These are phyloP conservation scores for Lindgomyces ingoldianus DNA, from an alignment of 495 filamentous ascomycete species.

Conservation along the genomic window DNA sequence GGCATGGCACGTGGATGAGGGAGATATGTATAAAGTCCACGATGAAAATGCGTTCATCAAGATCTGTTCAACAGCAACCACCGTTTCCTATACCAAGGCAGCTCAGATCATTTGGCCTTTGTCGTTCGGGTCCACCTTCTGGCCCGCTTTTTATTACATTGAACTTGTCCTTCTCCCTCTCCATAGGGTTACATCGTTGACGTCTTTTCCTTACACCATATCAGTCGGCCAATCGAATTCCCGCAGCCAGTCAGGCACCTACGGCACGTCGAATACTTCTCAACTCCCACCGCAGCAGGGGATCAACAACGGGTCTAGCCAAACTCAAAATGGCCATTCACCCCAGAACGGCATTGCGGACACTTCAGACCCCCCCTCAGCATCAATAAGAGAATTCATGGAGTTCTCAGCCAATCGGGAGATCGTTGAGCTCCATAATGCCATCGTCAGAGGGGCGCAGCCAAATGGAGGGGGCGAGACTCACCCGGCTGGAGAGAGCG, in stretches of 20 bases:
- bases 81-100: conserved; percentile 10
- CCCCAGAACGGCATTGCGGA: conserved; percentile 5
- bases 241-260: background rate
- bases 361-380: conserved; percentile 4
- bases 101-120: conserved; percentile 6
- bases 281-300: conserved; percentile 1
- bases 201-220: conserved; percentile 4
- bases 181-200: conserved; percentile 4
- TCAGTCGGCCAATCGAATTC: conserved; percentile 5
- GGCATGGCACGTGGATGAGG: conserved; percentile 9
- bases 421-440: background rate
- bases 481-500: background rate
- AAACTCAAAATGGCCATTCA: conserved; percentile 6
- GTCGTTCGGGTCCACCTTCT: conserved; percentile 3
- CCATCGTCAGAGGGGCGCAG: conserved; percentile 3
- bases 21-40: conserved; percentile 6
- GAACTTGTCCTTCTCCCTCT: conserved; percentile 7
- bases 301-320: conserved; percentile 1
- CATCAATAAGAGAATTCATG: conserved; percentile 1
- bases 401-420: background rate
- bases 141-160: conserved; percentile 2
- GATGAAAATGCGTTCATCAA: conserved; percentile 4
- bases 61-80: conserved; percentile 5
- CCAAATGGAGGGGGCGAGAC: conserved; percentile 3
- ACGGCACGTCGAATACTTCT: background rate